Percentiles rank a stretch among this genome's conserved stretches.
Evolutionary conservation across 2,329 filamentous ascomycete species (phyloP).

Genomic region (Ophidiomyces ophidiicola): DNA sequence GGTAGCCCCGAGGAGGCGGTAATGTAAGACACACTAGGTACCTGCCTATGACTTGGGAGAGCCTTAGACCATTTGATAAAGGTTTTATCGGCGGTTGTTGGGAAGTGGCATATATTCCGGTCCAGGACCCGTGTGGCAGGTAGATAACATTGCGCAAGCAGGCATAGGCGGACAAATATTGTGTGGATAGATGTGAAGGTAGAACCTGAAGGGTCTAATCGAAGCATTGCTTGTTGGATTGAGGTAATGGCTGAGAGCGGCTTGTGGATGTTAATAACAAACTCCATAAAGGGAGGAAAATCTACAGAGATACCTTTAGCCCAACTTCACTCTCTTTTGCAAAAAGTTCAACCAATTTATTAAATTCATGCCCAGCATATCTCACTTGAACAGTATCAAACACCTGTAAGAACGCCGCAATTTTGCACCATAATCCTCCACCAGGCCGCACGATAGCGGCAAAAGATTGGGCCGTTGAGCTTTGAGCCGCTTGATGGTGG

Average conservation of each 20-base stretch:
- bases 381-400: conserved; percentile 39
- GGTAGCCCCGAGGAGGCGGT: conserved; percentile 30
- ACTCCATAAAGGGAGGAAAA: background rate
- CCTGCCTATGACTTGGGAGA: conserved; percentile 23
- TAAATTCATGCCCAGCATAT: conserved; percentile 30
- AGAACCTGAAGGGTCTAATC: conserved; percentile 33
- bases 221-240: conserved; percentile 34
- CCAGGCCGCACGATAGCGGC: conserved; percentile 34
- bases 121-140: conserved; percentile 33
- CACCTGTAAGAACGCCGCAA: conserved; percentile 40
- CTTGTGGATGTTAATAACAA: conserved; percentile 18
- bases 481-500: conserved; percentile 33
- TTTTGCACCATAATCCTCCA: conserved; percentile 39
- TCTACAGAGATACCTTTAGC: conserved; percentile 23
- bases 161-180: conserved; percentile 31
- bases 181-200: conserved; percentile 36
- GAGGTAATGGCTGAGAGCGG: conserved; percentile 30
- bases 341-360: conserved; percentile 26
- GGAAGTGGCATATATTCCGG: conserved; percentile 33
- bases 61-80: conserved; percentile 18
- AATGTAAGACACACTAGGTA: conserved; percentile 26
- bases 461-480: conserved; percentile 25
- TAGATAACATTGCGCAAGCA: conserved; percentile 31
- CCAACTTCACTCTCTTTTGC: conserved; percentile 24
- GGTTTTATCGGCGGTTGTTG: conserved; percentile 20